Evolutionary conservation across 129 eudicot species (phyloP), one percentile per base, ranked within the genome.

Genomic region (Ambrosia artemisiifolia): DNA sequence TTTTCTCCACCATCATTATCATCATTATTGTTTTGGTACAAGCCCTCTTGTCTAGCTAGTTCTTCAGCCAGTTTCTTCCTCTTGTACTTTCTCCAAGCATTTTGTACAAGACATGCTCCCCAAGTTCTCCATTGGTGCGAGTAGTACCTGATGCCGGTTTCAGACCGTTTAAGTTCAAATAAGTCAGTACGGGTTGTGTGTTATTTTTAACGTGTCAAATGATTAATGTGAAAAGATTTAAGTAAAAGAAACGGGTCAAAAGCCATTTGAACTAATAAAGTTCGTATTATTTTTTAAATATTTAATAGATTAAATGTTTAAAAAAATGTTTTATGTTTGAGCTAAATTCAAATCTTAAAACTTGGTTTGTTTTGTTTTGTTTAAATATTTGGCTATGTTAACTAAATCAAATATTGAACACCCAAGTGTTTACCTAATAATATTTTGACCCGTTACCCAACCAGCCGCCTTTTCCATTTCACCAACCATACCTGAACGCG

Each of bases 111-210:
- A 65, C 92, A 87, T 63, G 92, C 75, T 60, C 89, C 88, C 92
- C 92, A 87, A 2, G 89, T 81, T 78, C 92, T 79, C 92, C 92
- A 87, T 19, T 87, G 93, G 80, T 82, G 87, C 35, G 93, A 87
- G 70, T 87, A 87, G 67, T 84, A 87, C 75, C 91, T 67, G 57
- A 40, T 35, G 53, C 6, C 46, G 57, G 44, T 57, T 57, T 56
- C 43, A 38, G 9, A 6, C 56, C n/a, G 7, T 20, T 14, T 71
- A 56, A 34, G 42, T 54, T 50, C 50, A 54, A 24, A 57, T 13
- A 36, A 42, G 59, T 56, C 28, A 0, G 43, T 13, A 20, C 30
- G 51, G 14, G 55, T 40, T 56, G 20, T 55, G 6, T 9, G n/a
- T 38, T 28, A 72, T 60, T 46, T 34, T 18, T 44, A 46, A 44